Percentiles rank a stretch among this genome's conserved stretches.
Evolutionary conservation across 2,329 filamentous ascomycete species (phyloP).

Genomic region (Pseudopyricularia javanii): DNA sequence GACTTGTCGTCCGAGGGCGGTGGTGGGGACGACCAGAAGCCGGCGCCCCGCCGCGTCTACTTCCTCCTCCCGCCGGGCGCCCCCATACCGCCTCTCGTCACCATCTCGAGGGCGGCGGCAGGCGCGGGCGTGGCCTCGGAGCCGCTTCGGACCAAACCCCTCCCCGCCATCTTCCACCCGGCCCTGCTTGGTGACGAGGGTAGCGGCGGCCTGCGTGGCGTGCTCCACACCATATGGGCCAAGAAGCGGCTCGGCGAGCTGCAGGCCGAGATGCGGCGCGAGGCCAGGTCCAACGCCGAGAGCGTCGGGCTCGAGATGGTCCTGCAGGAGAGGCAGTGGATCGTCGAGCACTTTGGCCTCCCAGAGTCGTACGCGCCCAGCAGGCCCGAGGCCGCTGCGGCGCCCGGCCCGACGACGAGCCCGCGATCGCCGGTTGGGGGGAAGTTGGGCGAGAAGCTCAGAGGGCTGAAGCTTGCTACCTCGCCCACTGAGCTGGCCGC

Average conservation of each 20-base stretch:
- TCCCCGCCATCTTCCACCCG: conserved; percentile 77
- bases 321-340: conserved; percentile 72
- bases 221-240: conserved; percentile 84
- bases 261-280: conserved; percentile 62
- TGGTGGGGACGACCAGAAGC: too few relatives aligned
- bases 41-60: conserved; percentile 52
- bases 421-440: conserved; percentile 56
- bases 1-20: conserved; percentile 14
- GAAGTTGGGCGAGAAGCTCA: conserved; percentile 66
- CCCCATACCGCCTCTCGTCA: conserved; percentile 60
- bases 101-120: conserved; percentile 34
- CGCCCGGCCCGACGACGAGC: conserved; percentile 28
- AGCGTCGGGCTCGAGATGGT: conserved; percentile 79
- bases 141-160: conserved; percentile 57
- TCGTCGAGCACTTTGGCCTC: conserved; percentile 68
- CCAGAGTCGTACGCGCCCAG: conserved; percentile 14
- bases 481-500: conserved; percentile 51
- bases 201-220: conserved; percentile 61
- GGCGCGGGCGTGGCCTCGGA: conserved; percentile 16
- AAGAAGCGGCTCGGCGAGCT: conserved; percentile 68
- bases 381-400: conserved; percentile 9
- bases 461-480: conserved; percentile 66
- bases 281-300: conserved; percentile 64
- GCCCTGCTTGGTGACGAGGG: conserved; percentile 53
- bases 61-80: conserved; percentile 67